These are phyloP conservation scores for Nicotiana benthamiana DNA, from an alignment of 257 asterid species.

Conservation along the genomic window DNA sequence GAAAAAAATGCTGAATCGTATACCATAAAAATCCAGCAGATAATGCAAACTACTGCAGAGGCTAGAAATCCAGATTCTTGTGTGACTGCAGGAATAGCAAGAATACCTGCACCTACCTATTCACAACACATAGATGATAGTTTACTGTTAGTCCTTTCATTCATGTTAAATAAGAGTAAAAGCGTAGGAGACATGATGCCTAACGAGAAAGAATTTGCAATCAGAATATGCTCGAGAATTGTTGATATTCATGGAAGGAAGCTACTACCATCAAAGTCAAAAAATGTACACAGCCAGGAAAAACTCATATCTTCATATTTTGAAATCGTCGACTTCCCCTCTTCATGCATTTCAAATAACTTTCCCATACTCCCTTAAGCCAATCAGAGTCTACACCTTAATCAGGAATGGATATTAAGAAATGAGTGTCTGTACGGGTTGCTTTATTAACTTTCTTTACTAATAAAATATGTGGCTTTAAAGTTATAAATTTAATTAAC, in stretches of 20 bases:
- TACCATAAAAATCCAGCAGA: constrained; percentile 91
- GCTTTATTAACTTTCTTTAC: neutral
- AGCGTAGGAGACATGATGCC: neutral
- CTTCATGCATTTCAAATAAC: neutral
- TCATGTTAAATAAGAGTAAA: neutral
- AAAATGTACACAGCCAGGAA: neutral
- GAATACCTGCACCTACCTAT: constrained; percentile 91
- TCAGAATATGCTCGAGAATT: neutral
- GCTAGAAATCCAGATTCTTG: constrained; percentile 90
- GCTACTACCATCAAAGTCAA: neutral
- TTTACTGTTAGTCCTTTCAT: neutral
- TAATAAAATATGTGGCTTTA: neutral
- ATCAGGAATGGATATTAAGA: neutral
- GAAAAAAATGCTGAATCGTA: constrained; percentile 5
- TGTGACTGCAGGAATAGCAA: constrained; percentile 94
- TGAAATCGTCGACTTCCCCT: neutral
- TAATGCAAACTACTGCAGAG: constrained; percentile 62
- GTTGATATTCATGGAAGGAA: neutral
- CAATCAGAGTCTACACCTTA: neutral
- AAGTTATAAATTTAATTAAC: neutral
- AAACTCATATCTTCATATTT: neutral
- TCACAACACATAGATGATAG: neutral
- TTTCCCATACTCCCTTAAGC: neutral
- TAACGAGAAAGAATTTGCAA: neutral
- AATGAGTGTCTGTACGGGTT: neutral